These are phyloP conservation scores for Zalaria sp. DNA, from an alignment of 2,329 filamentous ascomycete genomes.

Conservation along the genomic window DNA sequence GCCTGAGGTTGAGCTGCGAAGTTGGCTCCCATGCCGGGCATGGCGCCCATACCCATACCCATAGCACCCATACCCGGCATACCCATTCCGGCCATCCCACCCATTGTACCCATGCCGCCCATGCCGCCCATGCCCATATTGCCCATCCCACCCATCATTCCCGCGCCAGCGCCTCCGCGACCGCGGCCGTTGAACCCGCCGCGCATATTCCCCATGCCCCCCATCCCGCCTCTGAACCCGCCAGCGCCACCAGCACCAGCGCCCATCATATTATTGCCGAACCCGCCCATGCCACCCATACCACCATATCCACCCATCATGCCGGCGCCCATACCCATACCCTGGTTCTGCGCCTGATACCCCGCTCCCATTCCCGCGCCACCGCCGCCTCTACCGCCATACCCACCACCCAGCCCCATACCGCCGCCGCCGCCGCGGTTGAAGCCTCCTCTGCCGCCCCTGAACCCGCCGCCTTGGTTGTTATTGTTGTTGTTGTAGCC, in stretches of 20 bases:
- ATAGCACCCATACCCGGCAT: conserved; percentile 31
- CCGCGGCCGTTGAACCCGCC: conserved; percentile 5
- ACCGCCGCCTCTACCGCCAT: conserved; percentile 21
- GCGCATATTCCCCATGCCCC: conserved; percentile 39
- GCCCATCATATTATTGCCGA: conserved; percentile 20
- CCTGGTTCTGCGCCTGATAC: conserved; percentile 4
- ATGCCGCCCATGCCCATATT: conserved; percentile 15
- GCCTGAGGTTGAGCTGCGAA: conserved; percentile 53
- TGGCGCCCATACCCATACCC: conserved; percentile 28
- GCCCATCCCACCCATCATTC: conserved; percentile 3
- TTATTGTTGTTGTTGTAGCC: conserved; percentile 22
- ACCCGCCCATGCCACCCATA: conserved; percentile 21
- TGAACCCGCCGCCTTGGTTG: conserved; percentile 38
- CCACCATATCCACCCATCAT: conserved; percentile 7
- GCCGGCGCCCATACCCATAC: conserved; percentile 6
- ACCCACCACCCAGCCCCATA: conserved; percentile 8
- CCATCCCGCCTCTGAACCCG: conserved; percentile 35
- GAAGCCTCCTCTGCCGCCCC: conserved; percentile 16
- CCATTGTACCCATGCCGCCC: conserved; percentile 31
- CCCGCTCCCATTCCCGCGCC: conserved; percentile 7
- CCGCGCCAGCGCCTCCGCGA: neutral
- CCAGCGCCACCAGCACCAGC: conserved; percentile 29
- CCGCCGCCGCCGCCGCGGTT: conserved; percentile 12
- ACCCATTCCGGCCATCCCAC: conserved; percentile 20
- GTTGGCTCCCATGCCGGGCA: conserved; percentile 27